Evolutionary conservation across 2,329 filamentous ascomycete genomes (phyloP).

Genomic region (Scedosporium apiospermum): DNA sequence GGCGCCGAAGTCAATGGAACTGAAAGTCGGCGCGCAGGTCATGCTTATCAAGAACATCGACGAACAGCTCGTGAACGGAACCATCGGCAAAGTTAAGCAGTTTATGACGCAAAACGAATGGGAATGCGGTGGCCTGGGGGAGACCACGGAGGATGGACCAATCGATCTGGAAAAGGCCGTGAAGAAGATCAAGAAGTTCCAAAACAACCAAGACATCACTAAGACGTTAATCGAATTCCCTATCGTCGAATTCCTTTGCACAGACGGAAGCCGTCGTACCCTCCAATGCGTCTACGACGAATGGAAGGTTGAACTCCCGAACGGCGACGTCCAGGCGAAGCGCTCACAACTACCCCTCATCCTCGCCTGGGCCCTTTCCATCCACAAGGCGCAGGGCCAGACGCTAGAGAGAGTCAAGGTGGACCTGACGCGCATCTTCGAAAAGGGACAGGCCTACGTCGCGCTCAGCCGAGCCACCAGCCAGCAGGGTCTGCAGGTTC

Average conservation of each 20-base stretch:
- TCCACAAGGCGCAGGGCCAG: conserved; percentile 96
- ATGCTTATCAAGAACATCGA: conserved; percentile 99
- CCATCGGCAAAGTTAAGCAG: conserved; percentile 72
- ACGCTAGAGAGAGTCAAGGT: conserved; percentile 91
- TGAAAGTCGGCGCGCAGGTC: conserved; percentile 91
- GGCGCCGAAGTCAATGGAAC: conserved; percentile 68
- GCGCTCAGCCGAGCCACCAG: conserved; percentile 86
- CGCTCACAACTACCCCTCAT: conserved; percentile 79
- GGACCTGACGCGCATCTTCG: conserved; percentile 83
- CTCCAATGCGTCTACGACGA: conserved; percentile 58
- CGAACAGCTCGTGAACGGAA: conserved; percentile 86
- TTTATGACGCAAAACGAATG: conserved; percentile 54
- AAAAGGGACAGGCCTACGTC: conserved; percentile 96
- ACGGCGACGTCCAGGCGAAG: conserved; percentile 84
- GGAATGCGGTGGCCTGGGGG: conserved; percentile 31
- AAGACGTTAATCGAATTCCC: conserved; percentile 56
- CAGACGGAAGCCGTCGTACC: conserved; percentile 63
- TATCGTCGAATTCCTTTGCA: conserved; percentile 71
- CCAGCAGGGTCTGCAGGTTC: conserved; percentile 77
- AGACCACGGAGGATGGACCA: conserved; percentile 28
- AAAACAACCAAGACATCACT: conserved; percentile 24
- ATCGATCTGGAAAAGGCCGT: conserved; percentile 38
- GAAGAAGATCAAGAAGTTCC: conserved; percentile 47
- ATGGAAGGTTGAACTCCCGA: conserved; percentile 97
- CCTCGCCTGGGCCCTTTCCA: conserved; percentile 91